Percentiles rank a stretch among this genome's conserved stretches.
Evolutionary conservation across 2,329 filamentous ascomycete genomes (phyloP).

Genomic region (Penicillium sp.): DNA sequence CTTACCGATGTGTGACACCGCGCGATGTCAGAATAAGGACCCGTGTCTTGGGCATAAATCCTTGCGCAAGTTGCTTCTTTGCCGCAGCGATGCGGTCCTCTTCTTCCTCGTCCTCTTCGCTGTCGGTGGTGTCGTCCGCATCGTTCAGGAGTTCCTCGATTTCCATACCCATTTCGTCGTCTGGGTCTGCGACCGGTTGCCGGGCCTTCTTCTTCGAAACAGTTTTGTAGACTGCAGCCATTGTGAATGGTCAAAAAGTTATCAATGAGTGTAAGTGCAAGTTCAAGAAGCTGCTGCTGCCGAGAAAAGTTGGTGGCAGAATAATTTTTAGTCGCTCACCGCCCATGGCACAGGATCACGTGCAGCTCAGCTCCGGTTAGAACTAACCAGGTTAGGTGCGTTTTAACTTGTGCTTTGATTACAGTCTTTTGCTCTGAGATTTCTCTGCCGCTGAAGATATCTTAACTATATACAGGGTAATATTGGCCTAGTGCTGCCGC

Average conservation of each 20-base stretch:
- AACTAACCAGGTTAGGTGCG: too few species aligned
- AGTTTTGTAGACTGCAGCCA: conserved; percentile 77
- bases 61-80: conserved; percentile 39
- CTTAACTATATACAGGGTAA: too few species aligned
- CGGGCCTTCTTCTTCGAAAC: conserved; percentile 63
- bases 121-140: conserved; percentile 44
- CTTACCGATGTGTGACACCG: conserved; percentile 84
- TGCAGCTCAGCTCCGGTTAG: too few species aligned
- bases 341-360: conserved; percentile 27
- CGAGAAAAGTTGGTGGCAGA: conserved; percentile 42
- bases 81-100: conserved; percentile 30
- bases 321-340: conserved; percentile 40
- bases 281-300: conserved; percentile 21
- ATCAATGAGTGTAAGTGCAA: conserved; percentile 16
- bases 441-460: too few species aligned
- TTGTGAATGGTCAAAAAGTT: conserved; percentile 40
- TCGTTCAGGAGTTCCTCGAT: conserved; percentile 42
- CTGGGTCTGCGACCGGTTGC: conserved; percentile 53
- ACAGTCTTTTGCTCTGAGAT: too few species aligned
- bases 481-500: too few species aligned
- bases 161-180: conserved; percentile 46
- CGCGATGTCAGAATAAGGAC: conserved; percentile 90
- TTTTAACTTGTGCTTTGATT: too few species aligned
- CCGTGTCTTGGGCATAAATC: conserved; percentile 55
- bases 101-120: conserved; percentile 41